Evolutionary conservation across 2,329 filamentous ascomycete species (phyloP).

Genomic region (Pyrenophora seminiperda): DNA sequence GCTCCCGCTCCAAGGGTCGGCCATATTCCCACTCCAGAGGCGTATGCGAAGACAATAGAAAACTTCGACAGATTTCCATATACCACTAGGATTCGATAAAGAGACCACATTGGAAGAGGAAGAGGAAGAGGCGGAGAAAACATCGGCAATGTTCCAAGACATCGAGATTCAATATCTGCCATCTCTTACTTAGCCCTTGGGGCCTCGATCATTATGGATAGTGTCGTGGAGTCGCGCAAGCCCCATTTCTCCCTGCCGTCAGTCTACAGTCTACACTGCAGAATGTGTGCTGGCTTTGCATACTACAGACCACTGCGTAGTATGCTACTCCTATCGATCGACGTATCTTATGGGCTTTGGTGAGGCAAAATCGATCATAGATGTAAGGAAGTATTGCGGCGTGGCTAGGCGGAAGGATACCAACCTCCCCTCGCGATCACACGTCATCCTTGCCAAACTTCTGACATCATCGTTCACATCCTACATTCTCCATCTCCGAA

Average conservation of each 20-base stretch:
- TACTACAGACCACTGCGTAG: not conserved
- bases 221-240: not conserved
- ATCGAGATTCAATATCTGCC: not conserved
- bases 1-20: too few relatives aligned
- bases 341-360: not conserved
- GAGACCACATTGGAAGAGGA: too few relatives aligned
- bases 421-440: slow-evolving; percentile 3
- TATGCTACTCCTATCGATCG: fast-evolving
- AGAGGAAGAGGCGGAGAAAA: too few relatives aligned
- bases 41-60: too few relatives aligned
- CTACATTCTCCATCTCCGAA: not conserved
- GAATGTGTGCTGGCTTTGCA: not conserved
- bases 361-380: not conserved
- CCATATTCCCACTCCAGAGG: too few relatives aligned
- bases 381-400: not conserved
- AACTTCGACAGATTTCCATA: too few relatives aligned
- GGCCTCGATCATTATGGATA: not conserved
- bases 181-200: not conserved
- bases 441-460: slow-evolving; percentile 5
- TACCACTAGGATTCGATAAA: too few relatives aligned
- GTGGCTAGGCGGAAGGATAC: slow-evolving; percentile 1
- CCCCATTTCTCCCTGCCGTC: not conserved
- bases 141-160: not conserved
- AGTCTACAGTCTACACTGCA: not conserved
- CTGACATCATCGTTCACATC: not conserved